Percentiles rank a stretch among this genome's conserved stretches.
These are phyloP conservation scores for Cinnamomum micranthum DNA, from an alignment of 164 flowering plant species.

Conservation along the genomic window DNA sequence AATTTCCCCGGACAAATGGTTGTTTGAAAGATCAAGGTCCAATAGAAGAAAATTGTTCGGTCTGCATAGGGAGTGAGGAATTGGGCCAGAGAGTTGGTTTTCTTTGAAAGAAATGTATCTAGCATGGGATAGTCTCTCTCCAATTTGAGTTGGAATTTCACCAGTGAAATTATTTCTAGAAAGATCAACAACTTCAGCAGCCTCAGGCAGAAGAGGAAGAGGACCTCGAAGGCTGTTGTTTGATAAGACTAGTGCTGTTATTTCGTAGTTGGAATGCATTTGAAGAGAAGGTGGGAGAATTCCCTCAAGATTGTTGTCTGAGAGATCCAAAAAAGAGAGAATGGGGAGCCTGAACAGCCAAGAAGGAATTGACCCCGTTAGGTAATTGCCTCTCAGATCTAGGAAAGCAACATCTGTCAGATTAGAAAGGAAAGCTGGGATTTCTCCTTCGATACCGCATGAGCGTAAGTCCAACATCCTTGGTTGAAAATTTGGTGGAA, in stretches of 20 bases:
- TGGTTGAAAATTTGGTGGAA: conserved; percentile 4
- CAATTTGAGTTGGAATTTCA: conserved; percentile 9
- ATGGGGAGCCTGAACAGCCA: conserved; percentile 9
- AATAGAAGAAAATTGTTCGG: conserved; percentile 4
- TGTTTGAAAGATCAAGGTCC: conserved; percentile 18
- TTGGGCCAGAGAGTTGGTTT: conserved; percentile 14
- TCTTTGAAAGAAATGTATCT: conserved; percentile 9
- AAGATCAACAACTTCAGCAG: conserved; percentile 11
- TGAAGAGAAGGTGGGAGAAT: conserved; percentile 6
- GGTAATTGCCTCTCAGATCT: neutral
- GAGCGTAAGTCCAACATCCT: neutral
- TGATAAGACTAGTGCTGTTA: neutral
- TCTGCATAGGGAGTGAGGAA: conserved; percentile 10
- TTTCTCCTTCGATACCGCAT: neutral
- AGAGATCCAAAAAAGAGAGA: conserved; percentile 8
- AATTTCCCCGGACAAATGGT: conserved; percentile 6
- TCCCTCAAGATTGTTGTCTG: conserved; percentile 10
- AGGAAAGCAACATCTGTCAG: neutral
- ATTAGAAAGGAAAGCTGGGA: conserved; percentile 7
- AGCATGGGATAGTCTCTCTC: conserved; percentile 2
- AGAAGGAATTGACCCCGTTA: conserved; percentile 7
- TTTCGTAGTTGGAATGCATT: neutral
- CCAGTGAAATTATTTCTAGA: conserved; percentile 18
- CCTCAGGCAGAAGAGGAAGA: conserved; percentile 13
- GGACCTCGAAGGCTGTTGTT: conserved; percentile 17